These are phyloP conservation scores for Triticum monococcum DNA, from an alignment of 176 grass and related monocot genomes.

Conservation along the genomic window DNA sequence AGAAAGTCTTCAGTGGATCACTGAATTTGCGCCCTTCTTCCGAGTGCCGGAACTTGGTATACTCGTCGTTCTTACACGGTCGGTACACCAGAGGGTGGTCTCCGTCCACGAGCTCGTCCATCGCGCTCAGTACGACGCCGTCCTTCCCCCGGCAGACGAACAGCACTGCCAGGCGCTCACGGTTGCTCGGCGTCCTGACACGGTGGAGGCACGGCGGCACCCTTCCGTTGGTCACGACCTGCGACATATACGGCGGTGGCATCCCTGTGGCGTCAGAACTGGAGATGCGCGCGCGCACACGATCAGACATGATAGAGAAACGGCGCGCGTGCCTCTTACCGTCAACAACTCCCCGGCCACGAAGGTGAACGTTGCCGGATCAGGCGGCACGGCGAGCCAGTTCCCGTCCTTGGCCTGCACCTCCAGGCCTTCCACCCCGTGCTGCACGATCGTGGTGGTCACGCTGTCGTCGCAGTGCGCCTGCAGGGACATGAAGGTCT, in stretches of 20 bases:
- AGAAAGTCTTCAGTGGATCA: not conserved
- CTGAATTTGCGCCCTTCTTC: not conserved
- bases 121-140: not conserved
- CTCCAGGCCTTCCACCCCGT: not conserved
- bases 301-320: not conserved
- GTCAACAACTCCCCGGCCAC: not conserved
- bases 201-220: not conserved
- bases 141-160: not conserved
- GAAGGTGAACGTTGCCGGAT: not conserved
- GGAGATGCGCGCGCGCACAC: not conserved
- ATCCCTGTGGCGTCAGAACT: not conserved
- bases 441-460: not conserved
- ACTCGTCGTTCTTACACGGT: not conserved
- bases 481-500: not conserved
- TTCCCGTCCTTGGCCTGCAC: not conserved
- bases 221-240: not conserved
- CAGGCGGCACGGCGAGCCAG: not conserved
- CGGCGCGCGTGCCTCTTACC: not conserved
- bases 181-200: not conserved
- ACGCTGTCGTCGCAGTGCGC: not conserved
- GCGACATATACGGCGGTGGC: not conserved
- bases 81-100: not conserved
- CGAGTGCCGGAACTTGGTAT: not conserved
- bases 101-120: not conserved
- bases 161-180: not conserved